A percentile compares a stretch with the other conserved stretches of the same genome.
These are phyloP conservation scores for Erodium texanum DNA, from an alignment of 441 rosid species.

Conservation along the genomic window DNA sequence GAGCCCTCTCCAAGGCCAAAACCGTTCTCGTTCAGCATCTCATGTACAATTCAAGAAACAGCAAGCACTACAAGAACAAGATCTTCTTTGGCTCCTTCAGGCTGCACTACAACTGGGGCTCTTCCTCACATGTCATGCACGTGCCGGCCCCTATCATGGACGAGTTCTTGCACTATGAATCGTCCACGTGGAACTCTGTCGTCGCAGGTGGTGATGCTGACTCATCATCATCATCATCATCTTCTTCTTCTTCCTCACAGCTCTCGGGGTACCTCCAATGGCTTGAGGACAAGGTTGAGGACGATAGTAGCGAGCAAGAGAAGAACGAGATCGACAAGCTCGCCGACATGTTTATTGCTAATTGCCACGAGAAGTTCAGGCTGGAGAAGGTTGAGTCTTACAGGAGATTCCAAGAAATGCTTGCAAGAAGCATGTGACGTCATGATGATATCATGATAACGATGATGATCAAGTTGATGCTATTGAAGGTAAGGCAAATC, in stretches of 20 bases:
- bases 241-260: slow-evolving; percentile 21
- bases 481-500: no score
- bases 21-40: slow-evolving; percentile 34
- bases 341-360: slow-evolving; percentile 74
- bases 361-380: slow-evolving; percentile 63
- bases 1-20: slow-evolving; percentile 50
- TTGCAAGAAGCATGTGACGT: slow-evolving; percentile 56
- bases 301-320: slow-evolving; percentile 11
- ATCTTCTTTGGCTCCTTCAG: slow-evolving; percentile 65
- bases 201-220: slow-evolving; percentile 23
- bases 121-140: slow-evolving; percentile 53
- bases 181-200: slow-evolving; percentile 39
- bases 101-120: slow-evolving; percentile 87
- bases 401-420: slow-evolving; percentile 72
- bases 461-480: no score
- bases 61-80: slow-evolving; percentile 28
- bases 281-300: slow-evolving; percentile 51
- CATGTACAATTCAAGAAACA: slow-evolving; percentile 28
- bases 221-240: slow-evolving; percentile 15
- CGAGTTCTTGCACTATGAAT: slow-evolving; percentile 39
- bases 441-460: no score
- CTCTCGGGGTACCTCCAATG: slow-evolving; percentile 56
- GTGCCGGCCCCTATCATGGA: slow-evolving; percentile 50
- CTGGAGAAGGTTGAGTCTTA: slow-evolving; percentile 89
- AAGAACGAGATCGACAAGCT: slow-evolving; percentile 54